Percentiles rank a stretch among this genome's conserved stretches.
These are phyloP conservation scores for Hebeloma cylindrosporum DNA, from an alignment of 768 basidiomycete genomes.

Conservation along the genomic window DNA sequence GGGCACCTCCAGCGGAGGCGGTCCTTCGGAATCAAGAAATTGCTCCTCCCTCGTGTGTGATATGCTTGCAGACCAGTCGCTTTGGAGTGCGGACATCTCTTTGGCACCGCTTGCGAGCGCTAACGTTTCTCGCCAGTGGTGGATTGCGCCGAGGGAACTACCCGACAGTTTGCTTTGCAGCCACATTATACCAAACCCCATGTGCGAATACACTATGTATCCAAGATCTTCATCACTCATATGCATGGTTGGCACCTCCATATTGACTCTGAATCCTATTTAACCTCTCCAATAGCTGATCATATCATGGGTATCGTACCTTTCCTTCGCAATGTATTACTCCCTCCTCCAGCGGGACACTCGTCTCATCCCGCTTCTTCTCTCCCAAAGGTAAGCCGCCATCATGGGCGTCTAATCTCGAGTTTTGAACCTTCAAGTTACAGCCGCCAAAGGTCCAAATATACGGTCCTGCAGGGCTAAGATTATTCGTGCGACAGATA, in stretches of 20 bases:
- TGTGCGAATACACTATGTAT: slow-evolving; percentile 48
- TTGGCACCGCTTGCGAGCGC: not conserved
- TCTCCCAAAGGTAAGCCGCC: slow-evolving; percentile 24
- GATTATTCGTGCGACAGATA: slow-evolving; percentile 69
- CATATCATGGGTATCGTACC: slow-evolving; percentile 76
- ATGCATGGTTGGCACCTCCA: slow-evolving; percentile 61
- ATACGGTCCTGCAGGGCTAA: slow-evolving; percentile 79
- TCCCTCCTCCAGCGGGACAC: slow-evolving; percentile 36
- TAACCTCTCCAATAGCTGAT: slow-evolving; percentile 44
- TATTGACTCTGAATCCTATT: not conserved
- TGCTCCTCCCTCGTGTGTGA: slow-evolving; percentile 74
- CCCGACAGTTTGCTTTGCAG: slow-evolving; percentile 63
- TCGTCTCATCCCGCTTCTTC: slow-evolving; percentile 14
- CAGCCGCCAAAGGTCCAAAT: slow-evolving; percentile 60
- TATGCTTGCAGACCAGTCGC: slow-evolving; percentile 48
- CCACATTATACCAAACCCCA: slow-evolving; percentile 33
- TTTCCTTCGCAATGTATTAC: slow-evolving; percentile 60
- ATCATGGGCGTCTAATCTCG: not conserved
- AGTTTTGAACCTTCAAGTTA: slow-evolving; percentile 9
- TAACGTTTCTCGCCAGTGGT: slow-evolving; percentile 47
- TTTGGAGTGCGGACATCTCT: slow-evolving; percentile 60
- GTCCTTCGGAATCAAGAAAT: slow-evolving; percentile 69
- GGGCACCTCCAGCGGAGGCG: slow-evolving; percentile 76
- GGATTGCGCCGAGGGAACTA: slow-evolving; percentile 82
- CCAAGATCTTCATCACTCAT: slow-evolving; percentile 81